These are phyloP conservation scores for Ceratobasidium sp. DNA, from an alignment of 1,284 basidiomycete genomes.

Conservation along the genomic window DNA sequence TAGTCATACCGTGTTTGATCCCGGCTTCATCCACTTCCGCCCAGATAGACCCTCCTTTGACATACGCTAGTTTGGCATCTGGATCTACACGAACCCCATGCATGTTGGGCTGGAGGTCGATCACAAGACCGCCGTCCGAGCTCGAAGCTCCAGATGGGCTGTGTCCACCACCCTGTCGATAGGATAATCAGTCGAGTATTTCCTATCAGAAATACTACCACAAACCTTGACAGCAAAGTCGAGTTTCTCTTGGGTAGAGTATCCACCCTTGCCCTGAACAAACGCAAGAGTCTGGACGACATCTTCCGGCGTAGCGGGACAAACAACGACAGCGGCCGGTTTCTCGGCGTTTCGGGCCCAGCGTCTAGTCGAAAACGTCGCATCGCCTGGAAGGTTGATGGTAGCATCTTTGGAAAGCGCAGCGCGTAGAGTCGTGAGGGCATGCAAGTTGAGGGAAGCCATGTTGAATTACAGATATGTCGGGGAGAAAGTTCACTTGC, in stretches of 20 bases:
- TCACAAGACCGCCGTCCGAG: slow-evolving; percentile 45
- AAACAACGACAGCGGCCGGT: slow-evolving; percentile 14
- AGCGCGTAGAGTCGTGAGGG: slow-evolving; percentile 7
- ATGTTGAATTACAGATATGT: too few species aligned
- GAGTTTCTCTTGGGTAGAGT: slow-evolving; percentile 16
- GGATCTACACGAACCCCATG: slow-evolving; percentile 42
- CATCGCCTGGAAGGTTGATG: slow-evolving; percentile 32
- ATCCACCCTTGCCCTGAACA: slow-evolving; percentile 3
- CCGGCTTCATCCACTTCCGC: slow-evolving; percentile 43
- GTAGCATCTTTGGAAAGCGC: neutral
- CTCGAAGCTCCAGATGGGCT: slow-evolving; percentile 38
- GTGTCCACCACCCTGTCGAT: slow-evolving; percentile 46
- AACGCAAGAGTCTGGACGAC: slow-evolving; percentile 25
- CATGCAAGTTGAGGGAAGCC: slow-evolving; percentile 16
- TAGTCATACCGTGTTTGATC: slow-evolving; percentile 42
- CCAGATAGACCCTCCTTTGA: slow-evolving; percentile 42
- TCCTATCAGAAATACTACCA: slow-evolving; percentile 61
- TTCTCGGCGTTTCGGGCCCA: slow-evolving; percentile 33
- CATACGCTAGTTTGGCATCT: slow-evolving; percentile 38
- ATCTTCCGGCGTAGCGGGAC: slow-evolving; percentile 1
- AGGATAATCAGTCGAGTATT: neutral
- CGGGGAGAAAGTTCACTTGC: too few species aligned
- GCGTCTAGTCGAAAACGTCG: slow-evolving; percentile 10
- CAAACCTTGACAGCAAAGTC: slow-evolving; percentile 34
- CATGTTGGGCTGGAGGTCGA: slow-evolving; percentile 46